Percentiles rank a stretch among this genome's conserved stretches.
These are phyloP conservation scores for Paratinospora sagittata DNA, from an alignment of 164 flowering plant species.

Conservation along the genomic window DNA sequence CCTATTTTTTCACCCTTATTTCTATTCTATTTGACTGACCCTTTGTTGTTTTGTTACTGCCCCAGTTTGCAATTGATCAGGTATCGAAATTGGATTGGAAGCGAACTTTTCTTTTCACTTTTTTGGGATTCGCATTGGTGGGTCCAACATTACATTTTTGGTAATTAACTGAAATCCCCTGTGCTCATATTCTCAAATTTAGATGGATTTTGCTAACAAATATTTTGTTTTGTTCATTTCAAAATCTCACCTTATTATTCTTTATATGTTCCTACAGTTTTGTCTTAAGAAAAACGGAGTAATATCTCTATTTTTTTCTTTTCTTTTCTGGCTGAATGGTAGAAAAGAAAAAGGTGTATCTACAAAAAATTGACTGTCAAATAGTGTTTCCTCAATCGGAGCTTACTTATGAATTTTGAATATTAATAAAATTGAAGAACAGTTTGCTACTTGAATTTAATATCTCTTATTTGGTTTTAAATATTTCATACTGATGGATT, in stretches of 20 bases:
- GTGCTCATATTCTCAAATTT: neutral
- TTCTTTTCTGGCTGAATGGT: neutral
- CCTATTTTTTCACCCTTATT: neutral
- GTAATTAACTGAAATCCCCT: slow-evolving; percentile 35
- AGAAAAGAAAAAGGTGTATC: neutral
- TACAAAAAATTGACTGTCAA: neutral
- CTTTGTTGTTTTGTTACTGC: neutral
- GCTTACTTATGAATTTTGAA: neutral
- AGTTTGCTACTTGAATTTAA: neutral
- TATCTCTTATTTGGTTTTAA: neutral
- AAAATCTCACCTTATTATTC: neutral
- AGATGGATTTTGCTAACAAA: too few relatives aligned
- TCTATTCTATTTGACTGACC: neutral
- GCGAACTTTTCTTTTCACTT: slow-evolving; percentile 64
- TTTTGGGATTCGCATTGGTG: slow-evolving; percentile 75
- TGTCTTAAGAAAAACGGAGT: neutral
- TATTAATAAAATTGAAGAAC: neutral
- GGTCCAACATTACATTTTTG: slow-evolving; percentile 96
- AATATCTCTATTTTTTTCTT: too few relatives aligned
- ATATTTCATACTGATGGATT: slow-evolving; percentile 2
- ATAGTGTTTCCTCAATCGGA: neutral
- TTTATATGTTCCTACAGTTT: neutral
- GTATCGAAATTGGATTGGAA: slow-evolving; percentile 57
- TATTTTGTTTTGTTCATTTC: neutral
- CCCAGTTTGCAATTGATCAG: slow-evolving; percentile 67